A percentile compares a stretch with the other conserved stretches of the same genome.
Conservation (phyloP, 2,329 filamentous ascomycete species). For the Seiridium cupressi region DNA sequence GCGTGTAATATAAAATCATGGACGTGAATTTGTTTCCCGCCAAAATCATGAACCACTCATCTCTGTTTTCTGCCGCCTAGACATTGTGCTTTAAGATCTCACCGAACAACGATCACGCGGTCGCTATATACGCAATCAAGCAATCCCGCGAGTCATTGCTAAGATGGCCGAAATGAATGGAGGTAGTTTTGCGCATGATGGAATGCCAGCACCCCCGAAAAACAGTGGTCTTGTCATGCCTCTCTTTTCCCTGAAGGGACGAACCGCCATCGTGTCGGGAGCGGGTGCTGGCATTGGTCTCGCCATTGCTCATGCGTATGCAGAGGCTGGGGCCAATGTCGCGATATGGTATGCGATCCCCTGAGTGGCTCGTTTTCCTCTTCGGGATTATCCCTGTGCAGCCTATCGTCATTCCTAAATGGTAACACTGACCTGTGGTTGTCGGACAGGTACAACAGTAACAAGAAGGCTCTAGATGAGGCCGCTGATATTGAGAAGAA, state of each 20-base stretch:
- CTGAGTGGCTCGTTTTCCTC: too few species aligned
- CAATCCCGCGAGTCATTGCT: neutral
- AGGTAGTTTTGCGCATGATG: constrained; percentile 57
- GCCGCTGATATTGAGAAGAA: constrained; percentile 13
- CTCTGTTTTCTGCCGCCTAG: too few species aligned
- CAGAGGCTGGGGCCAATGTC: constrained; percentile 32
- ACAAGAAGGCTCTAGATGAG: constrained; percentile 12
- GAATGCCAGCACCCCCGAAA: constrained; percentile 40
- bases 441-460: constrained; percentile 11
- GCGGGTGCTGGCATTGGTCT: constrained; percentile 35
- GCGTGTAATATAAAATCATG: too few species aligned
- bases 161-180: constrained; percentile 40
- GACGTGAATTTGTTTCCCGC: too few species aligned
- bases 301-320: constrained; percentile 29
- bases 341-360: constrained; percentile 13
- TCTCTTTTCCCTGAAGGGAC: constrained; percentile 38
- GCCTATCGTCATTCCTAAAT: too few species aligned
- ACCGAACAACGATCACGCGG: too few species aligned
- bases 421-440: too few species aligned
- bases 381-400: too few species aligned
- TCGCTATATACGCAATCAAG: neutral
- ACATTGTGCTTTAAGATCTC: too few species aligned
- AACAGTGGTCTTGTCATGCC: constrained; percentile 53
- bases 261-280: constrained; percentile 34
- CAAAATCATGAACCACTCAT: too few species aligned